phyloP scores from a whole-genome alignment of 495 filamentous ascomycete species.

The Endocarpon pusillum region DNA sequence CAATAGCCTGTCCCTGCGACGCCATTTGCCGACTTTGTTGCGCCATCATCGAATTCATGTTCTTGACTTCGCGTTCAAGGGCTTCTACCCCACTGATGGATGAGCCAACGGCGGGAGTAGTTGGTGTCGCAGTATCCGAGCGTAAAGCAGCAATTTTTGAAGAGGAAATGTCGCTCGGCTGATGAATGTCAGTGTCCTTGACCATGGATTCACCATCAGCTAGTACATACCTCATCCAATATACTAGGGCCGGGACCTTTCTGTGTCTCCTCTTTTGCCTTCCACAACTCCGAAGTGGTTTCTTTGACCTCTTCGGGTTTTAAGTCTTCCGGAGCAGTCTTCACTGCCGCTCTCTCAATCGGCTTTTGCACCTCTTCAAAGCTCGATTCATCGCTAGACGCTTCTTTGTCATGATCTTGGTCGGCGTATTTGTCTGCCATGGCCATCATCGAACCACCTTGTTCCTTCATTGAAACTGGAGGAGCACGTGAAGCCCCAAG shows the following conservation, averaged over 20 bases:
- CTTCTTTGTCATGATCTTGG: slow-evolving; percentile 39
- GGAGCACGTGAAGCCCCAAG: slow-evolving; percentile 29
- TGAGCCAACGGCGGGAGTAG: neutral
- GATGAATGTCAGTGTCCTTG: neutral
- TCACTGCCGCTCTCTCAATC: slow-evolving; percentile 27
- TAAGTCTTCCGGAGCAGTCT: slow-evolving; percentile 18
- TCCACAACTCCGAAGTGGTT: neutral
- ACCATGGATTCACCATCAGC: neutral
- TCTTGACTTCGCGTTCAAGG: slow-evolving; percentile 24
- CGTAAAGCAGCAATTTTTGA: slow-evolving; percentile 5
- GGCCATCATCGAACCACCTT: slow-evolving; percentile 66
- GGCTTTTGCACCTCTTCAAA: slow-evolving; percentile 71
- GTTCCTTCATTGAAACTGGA: slow-evolving; percentile 57
- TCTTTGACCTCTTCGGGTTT: slow-evolving; percentile 6
- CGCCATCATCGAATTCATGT: slow-evolving; percentile 27
- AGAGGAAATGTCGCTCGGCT: slow-evolving; percentile 9
- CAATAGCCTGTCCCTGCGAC: slow-evolving; percentile 26
- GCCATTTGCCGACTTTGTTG: slow-evolving; percentile 30
- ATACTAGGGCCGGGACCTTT: neutral
- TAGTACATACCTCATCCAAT: neutral
- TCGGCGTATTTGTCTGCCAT: slow-evolving; percentile 77
- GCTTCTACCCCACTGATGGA: no score
- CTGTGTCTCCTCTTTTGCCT: neutral
- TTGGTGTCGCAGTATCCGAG: slow-evolving; percentile 11
- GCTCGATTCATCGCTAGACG: slow-evolving; percentile 51